phyloP scores from a whole-genome alignment of 352 stramenopile genomes.

The Pythium periplocum region DNA sequence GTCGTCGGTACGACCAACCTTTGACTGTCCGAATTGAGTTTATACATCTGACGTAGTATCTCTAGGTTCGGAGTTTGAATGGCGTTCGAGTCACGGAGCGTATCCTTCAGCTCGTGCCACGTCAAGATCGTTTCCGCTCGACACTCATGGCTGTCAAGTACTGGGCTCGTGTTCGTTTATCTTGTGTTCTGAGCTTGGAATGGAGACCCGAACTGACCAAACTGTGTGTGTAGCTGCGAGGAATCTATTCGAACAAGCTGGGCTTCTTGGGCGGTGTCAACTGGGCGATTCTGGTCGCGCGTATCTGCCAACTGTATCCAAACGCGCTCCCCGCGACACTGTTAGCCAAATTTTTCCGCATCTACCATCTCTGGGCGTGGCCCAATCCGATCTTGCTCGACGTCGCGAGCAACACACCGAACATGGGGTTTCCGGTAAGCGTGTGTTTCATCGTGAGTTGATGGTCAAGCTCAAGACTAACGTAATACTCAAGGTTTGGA shows the following conservation, averaged over 20 bases:
- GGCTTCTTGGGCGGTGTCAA: conserved; percentile 99
- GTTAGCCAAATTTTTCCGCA: conserved; percentile 93
- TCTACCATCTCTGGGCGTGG: conserved; percentile 95
- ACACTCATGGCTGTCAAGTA: conserved; percentile 90
- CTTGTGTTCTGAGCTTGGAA: no score
- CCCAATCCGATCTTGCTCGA: conserved; percentile 92
- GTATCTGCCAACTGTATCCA: conserved; percentile 91
- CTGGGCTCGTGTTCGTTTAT: conserved; percentile 68
- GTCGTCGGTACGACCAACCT: conserved; percentile 25
- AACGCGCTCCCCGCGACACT: conserved; percentile 82
- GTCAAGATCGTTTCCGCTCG: conserved; percentile 81
- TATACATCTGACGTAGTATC: conserved; percentile 36
- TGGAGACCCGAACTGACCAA: no score
- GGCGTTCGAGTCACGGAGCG: conserved; percentile 94
- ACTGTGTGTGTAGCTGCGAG: conserved; percentile 54
- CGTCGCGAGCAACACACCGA: conserved; percentile 37
- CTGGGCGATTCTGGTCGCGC: conserved; percentile 96
- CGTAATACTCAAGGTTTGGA: conserved; percentile 65
- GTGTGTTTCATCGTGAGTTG: conserved; percentile 4
- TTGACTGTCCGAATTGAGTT: neutral
- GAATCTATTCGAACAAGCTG: conserved; percentile 99
- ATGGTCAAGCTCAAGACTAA: neutral
- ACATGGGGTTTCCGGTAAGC: conserved; percentile 59
- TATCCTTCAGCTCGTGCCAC: conserved; percentile 89
- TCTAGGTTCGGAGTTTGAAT: conserved; percentile 89